phyloP scores from a whole-genome alignment of 179 eudicot genomes.

The Pouteria campechiana region DNA sequence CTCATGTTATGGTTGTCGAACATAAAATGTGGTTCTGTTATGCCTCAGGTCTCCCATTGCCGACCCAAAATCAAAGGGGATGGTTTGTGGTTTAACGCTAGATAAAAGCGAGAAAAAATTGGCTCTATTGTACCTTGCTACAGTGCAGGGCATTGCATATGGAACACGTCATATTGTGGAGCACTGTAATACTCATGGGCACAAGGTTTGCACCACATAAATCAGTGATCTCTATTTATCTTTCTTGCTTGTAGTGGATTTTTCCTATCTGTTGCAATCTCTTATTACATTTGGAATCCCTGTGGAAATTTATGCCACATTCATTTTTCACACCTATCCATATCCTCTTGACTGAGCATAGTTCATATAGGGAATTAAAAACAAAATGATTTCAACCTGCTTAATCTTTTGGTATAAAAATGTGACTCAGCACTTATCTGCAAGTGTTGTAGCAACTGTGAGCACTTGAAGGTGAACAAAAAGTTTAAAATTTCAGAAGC shows the following conservation, averaged over 20 bases:
- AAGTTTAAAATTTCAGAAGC: no score
- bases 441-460: no score
- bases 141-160: conserved; percentile 92
- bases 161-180: conserved; percentile 96
- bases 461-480: no score
- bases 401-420: no score
- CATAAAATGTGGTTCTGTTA: conserved; percentile 2
- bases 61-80: conserved; percentile 85
- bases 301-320: not conserved
- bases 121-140: conserved; percentile 85
- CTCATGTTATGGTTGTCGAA: not conserved
- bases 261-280: not conserved
- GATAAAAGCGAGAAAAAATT: conserved; percentile 81
- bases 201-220: no score
- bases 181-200: conserved; percentile 94
- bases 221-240: conserved; percentile 13
- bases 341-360: no score
- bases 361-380: no score
- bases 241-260: not conserved
- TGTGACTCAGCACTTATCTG: no score
- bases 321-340: no score
- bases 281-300: no score
- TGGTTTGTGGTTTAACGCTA: conserved; percentile 81
- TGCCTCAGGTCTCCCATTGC: conserved; percentile 84
- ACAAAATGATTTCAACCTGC: no score